These are phyloP conservation scores for barley (Hordeum vulgare) DNA, from an alignment of 176 grass and related monocot species.

Conservation along the genomic window DNA sequence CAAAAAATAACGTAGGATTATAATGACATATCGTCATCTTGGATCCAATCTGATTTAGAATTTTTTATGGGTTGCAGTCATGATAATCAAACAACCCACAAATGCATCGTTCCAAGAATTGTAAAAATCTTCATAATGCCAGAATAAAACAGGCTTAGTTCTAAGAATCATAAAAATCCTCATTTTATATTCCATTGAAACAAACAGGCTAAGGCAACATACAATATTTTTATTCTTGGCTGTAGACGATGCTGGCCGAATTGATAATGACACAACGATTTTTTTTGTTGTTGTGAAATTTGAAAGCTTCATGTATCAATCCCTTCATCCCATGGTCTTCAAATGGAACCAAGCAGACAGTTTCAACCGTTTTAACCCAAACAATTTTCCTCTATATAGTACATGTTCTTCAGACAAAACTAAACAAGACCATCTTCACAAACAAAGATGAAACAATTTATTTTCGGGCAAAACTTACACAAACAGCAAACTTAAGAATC, in stretches of 20 bases:
- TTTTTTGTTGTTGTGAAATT: not conserved
- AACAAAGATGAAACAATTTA: not conserved
- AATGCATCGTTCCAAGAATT: not conserved
- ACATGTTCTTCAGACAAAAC: constrained; percentile 13
- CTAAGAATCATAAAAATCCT: too few relatives aligned
- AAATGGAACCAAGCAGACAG: not conserved
- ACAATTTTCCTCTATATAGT: not conserved
- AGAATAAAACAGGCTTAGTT: not conserved
- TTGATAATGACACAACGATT: not conserved
- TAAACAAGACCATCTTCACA: not conserved
- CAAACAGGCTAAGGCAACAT: too few relatives aligned
- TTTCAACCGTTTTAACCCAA: not conserved
- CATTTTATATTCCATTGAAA: too few relatives aligned
- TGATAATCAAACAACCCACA: not conserved
- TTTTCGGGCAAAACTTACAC: constrained; percentile 9
- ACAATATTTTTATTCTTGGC: not conserved
- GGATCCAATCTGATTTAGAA: too few relatives aligned
- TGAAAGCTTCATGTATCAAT: not conserved
- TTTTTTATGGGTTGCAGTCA: not conserved
- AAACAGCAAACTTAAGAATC: constrained; percentile 3
- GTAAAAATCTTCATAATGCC: too few relatives aligned
- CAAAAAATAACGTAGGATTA: not conserved
- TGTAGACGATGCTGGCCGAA: not conserved
- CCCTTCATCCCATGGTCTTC: not conserved
- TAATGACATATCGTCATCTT: not conserved